These are phyloP conservation scores for Volvox africanus DNA, from an alignment of 139 green algal species.

Conservation along the genomic window DNA sequence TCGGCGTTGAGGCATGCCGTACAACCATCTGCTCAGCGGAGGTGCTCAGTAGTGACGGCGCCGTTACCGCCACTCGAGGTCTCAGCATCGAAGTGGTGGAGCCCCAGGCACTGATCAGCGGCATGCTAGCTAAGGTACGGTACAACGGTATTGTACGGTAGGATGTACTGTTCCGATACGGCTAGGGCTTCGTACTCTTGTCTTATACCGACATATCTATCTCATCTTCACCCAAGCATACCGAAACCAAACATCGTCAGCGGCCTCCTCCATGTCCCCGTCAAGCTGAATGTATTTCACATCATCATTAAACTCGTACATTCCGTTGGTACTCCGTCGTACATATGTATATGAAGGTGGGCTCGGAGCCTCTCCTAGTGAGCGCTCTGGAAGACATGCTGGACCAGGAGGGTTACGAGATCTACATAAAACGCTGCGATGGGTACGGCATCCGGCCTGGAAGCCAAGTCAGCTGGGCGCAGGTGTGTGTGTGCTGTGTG, in stretches of 20 bases:
- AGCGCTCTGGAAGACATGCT: slow-evolving; percentile 11
- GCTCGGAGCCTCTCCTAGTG: slow-evolving; percentile 9
- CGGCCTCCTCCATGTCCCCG: not conserved
- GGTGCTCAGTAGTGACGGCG: not conserved
- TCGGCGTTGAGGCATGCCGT: not conserved
- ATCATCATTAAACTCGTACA: not conserved
- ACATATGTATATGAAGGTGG: not conserved
- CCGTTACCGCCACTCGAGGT: not conserved
- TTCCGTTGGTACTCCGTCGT: not conserved
- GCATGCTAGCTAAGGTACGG: slow-evolving; percentile 35
- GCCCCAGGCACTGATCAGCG: slow-evolving; percentile 23
- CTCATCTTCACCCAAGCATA: not conserved
- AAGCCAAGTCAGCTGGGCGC: not conserved
- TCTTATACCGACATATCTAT: not conserved
- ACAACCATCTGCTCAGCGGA: not conserved
- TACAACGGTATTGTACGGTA: not conserved
- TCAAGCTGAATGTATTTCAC: not conserved
- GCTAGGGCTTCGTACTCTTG: not conserved
- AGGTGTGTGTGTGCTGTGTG: slow-evolving; percentile 2
- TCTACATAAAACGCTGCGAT: slow-evolving; percentile 27
- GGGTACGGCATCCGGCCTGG: not conserved
- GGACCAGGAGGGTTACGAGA: slow-evolving; percentile 38
- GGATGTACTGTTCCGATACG: not conserved
- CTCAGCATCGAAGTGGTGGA: slow-evolving; percentile 26
- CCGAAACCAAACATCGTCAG: not conserved